Evolutionary conservation across 129 eudicot genomes (phyloP), one percentile per base, ranked within the genome.

Genomic region (Kitagawia praeruptora): DNA sequence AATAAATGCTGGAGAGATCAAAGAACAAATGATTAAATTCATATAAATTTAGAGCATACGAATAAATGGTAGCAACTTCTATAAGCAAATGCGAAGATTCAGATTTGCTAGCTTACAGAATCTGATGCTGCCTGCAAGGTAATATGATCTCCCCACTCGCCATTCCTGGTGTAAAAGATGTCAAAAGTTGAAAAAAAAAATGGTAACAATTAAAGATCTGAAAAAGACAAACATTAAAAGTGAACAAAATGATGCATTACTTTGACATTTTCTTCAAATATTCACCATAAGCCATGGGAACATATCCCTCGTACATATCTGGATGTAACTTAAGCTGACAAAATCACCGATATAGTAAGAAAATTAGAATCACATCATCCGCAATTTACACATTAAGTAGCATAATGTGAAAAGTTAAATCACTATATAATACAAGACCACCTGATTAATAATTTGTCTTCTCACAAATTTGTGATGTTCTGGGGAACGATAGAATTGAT

Each of bases 391-490:
- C 77, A 74, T 77, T 48, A 41, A 77, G 56, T 25, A 51, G 80
- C 54, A 77, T 58, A 72, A 71, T 10, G n/a, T 64, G 70, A 54
- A 79, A 37, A 1, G 74, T 61, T 42, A 61, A 38, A 51, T 21
- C 16, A n/a, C 6, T 77, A 48, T 46, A 53, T 58, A 69, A 8
- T 23, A 46, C 51, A 66, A 44, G 37, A 85, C 75, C 21, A 89
- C 98, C 98, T 94, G 98, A 85, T 86, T 85, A 80, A 90, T 89
- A 77, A 94, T 88, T 85, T 94, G 96, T 77, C 85, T 83, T 81
- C 98, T 90, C 85, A 92, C 96, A 83, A 94, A 94, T 82, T 92
- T 87, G 92, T 94, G 98, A 86, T 94, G 97, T 80, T 94, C 98
- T 11, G 96, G 91, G 37, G 92, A 75, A 41, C 97, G 98, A 77